Percentiles rank a stretch among this genome's conserved stretches.
Conservation (phyloP, 345 rosid genomes). For the Syzygium grande region DNA sequence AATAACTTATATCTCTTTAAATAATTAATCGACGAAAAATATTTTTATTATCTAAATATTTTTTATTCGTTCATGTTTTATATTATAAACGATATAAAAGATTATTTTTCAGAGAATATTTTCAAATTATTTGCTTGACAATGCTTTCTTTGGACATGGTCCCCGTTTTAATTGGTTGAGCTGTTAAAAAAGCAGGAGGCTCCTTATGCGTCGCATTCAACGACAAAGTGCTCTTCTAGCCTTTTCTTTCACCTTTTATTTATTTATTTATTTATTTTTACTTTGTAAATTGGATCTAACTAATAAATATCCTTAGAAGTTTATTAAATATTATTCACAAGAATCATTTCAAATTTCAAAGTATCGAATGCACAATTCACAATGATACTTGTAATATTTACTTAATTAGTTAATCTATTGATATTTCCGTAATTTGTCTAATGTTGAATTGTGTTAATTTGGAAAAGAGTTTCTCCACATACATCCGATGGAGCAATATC, state of each 20-base stretch:
- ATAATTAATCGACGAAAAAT: fast-evolving
- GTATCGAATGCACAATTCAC: neutral
- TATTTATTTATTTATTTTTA: neutral
- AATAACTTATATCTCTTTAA: fast-evolving
- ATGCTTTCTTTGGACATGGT: neutral
- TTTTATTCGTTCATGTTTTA: too few species aligned
- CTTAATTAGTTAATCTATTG: neutral
- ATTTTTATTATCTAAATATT: too few species aligned
- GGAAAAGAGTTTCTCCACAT: neutral
- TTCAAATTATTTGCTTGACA: too few species aligned
- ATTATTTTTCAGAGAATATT: too few species aligned
- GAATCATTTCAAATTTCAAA: neutral
- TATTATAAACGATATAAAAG: too few species aligned
- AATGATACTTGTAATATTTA: neutral
- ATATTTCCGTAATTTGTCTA: neutral
- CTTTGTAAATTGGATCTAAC: neutral
- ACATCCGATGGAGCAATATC: neutral
- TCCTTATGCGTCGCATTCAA: neutral
- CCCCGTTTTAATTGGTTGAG: neutral
- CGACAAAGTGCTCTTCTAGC: neutral
- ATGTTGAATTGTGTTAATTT: neutral
- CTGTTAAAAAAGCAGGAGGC: neutral
- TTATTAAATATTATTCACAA: neutral
- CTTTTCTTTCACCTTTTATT: neutral
- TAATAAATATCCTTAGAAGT: neutral